These are phyloP conservation scores for Termitomyces heimii DNA, from an alignment of 768 basidiomycete genomes.

Conservation along the genomic window DNA sequence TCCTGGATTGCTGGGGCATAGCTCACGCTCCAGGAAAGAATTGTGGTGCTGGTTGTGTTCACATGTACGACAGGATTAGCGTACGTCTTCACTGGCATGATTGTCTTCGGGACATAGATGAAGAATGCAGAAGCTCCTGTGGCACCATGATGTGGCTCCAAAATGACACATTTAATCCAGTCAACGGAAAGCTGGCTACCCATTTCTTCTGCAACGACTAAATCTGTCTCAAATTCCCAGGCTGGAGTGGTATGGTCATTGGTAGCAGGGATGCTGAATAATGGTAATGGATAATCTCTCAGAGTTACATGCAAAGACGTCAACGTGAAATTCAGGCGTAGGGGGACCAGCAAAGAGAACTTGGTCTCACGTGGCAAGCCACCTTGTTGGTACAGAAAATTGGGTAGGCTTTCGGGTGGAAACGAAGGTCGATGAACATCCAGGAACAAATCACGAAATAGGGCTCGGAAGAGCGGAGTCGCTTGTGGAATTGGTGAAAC, in stretches of 20 bases:
- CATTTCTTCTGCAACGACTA: constrained; percentile 88
- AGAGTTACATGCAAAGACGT: constrained; percentile 55
- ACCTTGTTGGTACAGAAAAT: constrained; percentile 56
- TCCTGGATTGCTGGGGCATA: constrained; percentile 85
- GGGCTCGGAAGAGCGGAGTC: constrained; percentile 69
- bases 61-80: constrained; percentile 69
- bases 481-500: constrained; percentile 25
- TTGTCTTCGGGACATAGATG: constrained; percentile 77
- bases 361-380: constrained; percentile 64
- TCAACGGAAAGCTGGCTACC: constrained; percentile 60
- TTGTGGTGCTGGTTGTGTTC: constrained; percentile 56
- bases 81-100: constrained; percentile 94
- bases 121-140: constrained; percentile 47
- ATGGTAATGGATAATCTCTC: constrained; percentile 85
- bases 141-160: constrained; percentile 48
- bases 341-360: constrained; percentile 77
- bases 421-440: constrained; percentile 57
- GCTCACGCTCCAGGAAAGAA: constrained; percentile 86
- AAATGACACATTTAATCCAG: constrained; percentile 65
- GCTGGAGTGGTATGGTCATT: constrained; percentile 31
- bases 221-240: constrained; percentile 65
- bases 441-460: constrained; percentile 54
- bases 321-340: constrained; percentile 70
- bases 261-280: constrained; percentile 64
- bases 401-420: constrained; percentile 41